Conservation (phyloP, 331 rosid species). For the Pyrus hybrid region DNA sequence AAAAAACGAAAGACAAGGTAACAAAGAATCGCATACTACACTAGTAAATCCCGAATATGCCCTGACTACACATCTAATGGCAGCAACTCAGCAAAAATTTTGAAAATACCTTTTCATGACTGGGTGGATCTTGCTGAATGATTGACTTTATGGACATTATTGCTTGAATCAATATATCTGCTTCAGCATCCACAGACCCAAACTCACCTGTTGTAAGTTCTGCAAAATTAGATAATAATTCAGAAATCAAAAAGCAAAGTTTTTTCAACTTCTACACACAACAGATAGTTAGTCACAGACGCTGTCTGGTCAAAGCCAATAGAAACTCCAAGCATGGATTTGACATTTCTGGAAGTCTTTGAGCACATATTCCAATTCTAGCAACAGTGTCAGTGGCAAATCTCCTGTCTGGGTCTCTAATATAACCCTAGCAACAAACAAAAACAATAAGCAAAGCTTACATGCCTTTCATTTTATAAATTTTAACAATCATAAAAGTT, state of each 20-base stretch:
- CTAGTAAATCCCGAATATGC: background rate
- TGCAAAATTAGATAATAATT: constrained; percentile 28
- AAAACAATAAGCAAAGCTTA: constrained; percentile 30
- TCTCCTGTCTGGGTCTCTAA: constrained; percentile 82
- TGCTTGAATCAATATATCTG: constrained; percentile 68
- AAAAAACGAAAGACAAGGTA: background rate
- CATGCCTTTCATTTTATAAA: constrained; percentile 14
- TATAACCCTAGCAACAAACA: constrained; percentile 80
- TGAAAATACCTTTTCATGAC: constrained; percentile 71
- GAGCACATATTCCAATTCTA: constrained; percentile 83
- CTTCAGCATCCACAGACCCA: constrained; percentile 71
- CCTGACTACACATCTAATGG: background rate
- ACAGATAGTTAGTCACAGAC: constrained; percentile 36
- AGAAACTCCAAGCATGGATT: constrained; percentile 60
- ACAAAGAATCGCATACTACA: background rate
- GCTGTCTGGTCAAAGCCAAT: constrained; percentile 64
- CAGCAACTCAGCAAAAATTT: constrained; percentile 7
- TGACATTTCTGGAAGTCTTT: constrained; percentile 71
- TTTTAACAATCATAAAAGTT: background rate
- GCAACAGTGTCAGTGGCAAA: constrained; percentile 95
- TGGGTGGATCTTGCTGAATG: constrained; percentile 59
- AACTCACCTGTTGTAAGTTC: constrained; percentile 42
- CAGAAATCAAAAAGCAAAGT: constrained; percentile 8
- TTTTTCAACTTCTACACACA: background rate
- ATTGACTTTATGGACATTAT: constrained; percentile 70